A percentile compares a stretch with the other conserved stretches of the same genome.
Evolutionary conservation across 768 basidiomycete genomes (phyloP).

Genomic region (Pilatotrama ljubarskyi): DNA sequence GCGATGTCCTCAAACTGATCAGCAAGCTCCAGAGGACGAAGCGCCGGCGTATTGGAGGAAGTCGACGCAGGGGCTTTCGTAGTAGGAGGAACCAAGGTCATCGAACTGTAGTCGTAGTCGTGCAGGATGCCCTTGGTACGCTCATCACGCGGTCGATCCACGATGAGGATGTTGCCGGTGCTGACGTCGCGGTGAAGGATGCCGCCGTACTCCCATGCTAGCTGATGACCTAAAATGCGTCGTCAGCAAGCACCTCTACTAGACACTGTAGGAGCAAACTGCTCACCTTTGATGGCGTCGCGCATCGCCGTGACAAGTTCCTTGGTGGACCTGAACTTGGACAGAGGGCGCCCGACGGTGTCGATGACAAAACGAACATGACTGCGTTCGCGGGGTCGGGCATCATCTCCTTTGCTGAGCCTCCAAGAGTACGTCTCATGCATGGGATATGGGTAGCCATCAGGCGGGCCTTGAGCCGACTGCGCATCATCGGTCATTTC

Average conservation of each 20-base stretch:
- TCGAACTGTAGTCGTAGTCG: not conserved
- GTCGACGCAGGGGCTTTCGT: not conserved
- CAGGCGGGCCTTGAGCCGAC: not conserved
- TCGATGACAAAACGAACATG: constrained; percentile 16
- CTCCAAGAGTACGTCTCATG: constrained; percentile 11
- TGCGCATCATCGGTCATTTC: not conserved
- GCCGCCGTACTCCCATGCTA: not conserved
- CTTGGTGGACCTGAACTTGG: constrained; percentile 1
- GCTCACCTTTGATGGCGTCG: constrained; percentile 17
- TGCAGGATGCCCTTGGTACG: not conserved
- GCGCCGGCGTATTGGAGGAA: not conserved
- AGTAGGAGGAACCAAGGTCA: not conserved
- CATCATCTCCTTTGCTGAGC: not conserved
- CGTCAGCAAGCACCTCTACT: not conserved
- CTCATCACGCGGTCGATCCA: not conserved
- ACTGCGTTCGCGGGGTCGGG: constrained; percentile 1
- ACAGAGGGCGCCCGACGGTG: constrained; percentile 9
- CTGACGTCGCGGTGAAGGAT: not conserved
- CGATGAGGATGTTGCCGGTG: constrained; percentile 4
- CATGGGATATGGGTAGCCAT: not conserved
- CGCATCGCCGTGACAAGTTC: constrained; percentile 13
- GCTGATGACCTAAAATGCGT: not conserved
- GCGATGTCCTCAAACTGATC: not conserved
- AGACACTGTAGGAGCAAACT: not conserved
- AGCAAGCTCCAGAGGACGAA: not conserved